phyloP scores from a whole-genome alignment of 805 yeast species.

The Yarrowia divulgata region DNA sequence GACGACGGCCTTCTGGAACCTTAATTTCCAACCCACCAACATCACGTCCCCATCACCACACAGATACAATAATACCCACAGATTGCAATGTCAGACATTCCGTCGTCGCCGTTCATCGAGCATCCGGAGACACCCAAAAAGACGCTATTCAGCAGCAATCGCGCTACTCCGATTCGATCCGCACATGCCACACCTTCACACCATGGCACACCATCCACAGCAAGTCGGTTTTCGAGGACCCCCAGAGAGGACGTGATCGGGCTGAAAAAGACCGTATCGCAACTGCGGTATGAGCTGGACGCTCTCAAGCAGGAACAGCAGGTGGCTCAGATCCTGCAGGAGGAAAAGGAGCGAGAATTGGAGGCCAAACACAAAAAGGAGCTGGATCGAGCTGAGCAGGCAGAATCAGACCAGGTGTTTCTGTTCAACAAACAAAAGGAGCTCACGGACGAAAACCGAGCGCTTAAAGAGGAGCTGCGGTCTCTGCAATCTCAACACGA shows the following conservation, averaged over 20 bases:
- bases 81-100: conserved; percentile 12
- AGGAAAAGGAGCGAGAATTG: conserved; percentile 48
- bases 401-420: conserved; percentile 53
- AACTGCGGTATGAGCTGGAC: conserved; percentile 52
- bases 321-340: conserved; percentile 49
- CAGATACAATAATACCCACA: not conserved
- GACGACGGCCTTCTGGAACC: not conserved
- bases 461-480: conserved; percentile 44
- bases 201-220: conserved; percentile 3
- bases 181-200: conserved; percentile 20
- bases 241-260: conserved; percentile 35
- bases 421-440: conserved; percentile 52
- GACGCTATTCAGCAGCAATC: conserved; percentile 4
- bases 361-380: conserved; percentile 48
- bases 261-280: conserved; percentile 45
- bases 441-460: conserved; percentile 45
- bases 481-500: conserved; percentile 46
- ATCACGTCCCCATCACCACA: not conserved
- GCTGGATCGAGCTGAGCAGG: conserved; percentile 49
- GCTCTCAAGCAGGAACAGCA: conserved; percentile 54
- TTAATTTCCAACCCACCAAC: not conserved
- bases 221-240: conserved; percentile 6
- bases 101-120: conserved; percentile 37
- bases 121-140: conserved; percentile 35
- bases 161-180: not conserved